Conservation (phyloP, 2,329 filamentous ascomycete species). For the Colletotrichum orbiculare region DNA sequence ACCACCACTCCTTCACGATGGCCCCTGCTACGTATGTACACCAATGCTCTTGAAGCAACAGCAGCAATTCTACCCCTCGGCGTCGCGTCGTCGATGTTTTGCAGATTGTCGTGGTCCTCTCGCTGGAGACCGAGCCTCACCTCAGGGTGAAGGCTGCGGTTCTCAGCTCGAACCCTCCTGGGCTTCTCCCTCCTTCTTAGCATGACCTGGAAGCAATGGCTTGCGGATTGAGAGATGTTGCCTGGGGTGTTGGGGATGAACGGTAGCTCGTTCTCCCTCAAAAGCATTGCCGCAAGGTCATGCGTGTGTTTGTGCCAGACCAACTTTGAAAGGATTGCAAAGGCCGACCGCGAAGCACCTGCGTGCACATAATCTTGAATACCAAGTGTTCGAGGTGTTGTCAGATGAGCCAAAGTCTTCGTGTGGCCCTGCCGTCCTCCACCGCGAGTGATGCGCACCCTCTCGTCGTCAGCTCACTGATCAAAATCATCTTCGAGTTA, state of each 20-base stretch:
- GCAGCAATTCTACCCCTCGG: constrained; percentile 46
- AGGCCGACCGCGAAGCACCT: constrained; percentile 46
- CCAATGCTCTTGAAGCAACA: constrained; percentile 27
- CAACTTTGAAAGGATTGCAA: constrained; percentile 40
- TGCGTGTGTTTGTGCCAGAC: constrained; percentile 37
- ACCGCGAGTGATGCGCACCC: constrained; percentile 35
- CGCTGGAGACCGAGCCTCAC: constrained; percentile 68
- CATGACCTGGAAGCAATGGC: constrained; percentile 55
- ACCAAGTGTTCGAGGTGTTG: constrained; percentile 71
- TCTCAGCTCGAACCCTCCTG: constrained; percentile 85
- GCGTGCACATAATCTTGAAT: constrained; percentile 65
- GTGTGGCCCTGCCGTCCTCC: neutral
- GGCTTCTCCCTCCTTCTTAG: constrained; percentile 66
- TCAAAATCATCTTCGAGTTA: constrained; percentile 86
- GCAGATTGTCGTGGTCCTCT: constrained; percentile 88
- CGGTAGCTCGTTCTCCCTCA: constrained; percentile 74
- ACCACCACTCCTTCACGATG: constrained; percentile 53
- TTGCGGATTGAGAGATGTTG: constrained; percentile 69
- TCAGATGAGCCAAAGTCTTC: constrained; percentile 70
- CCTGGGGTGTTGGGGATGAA: constrained; percentile 85
- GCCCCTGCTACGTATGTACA: constrained; percentile 65
- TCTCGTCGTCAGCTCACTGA: constrained; percentile 69
- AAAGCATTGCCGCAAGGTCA: constrained; percentile 74
- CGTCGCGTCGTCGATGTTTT: constrained; percentile 56
- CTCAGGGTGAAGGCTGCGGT: constrained; percentile 52